These are phyloP conservation scores for Heliocybe sulcata DNA, from an alignment of 1,284 basidiomycete genomes.

Conservation along the genomic window DNA sequence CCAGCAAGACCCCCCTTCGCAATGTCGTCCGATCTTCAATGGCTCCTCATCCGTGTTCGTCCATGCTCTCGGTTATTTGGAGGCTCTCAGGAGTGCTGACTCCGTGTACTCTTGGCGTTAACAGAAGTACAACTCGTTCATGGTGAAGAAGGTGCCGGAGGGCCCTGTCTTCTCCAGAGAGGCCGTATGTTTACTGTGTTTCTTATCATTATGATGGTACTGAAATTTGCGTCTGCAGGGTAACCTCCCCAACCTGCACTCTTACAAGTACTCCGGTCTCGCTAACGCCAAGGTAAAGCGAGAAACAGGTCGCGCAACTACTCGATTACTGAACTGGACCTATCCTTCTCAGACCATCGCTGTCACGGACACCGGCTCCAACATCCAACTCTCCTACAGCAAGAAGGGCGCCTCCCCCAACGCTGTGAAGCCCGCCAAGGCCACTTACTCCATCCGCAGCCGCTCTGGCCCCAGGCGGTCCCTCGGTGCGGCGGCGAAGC, in stretches of 20 bases:
- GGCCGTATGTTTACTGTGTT: conserved; percentile 50
- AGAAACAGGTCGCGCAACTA: no score
- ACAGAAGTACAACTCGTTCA: conserved; percentile 81
- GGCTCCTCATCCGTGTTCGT: conserved; percentile 84
- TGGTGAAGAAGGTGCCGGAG: conserved; percentile 67
- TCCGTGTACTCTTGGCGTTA: conserved; percentile 5
- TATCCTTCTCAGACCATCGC: conserved; percentile 48
- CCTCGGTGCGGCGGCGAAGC: conserved; percentile 60
- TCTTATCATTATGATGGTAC: neutral
- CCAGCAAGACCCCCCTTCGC: neutral
- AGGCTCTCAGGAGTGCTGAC: conserved; percentile 4
- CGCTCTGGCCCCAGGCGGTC: conserved; percentile 73
- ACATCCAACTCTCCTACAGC: conserved; percentile 62
- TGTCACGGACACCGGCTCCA: conserved; percentile 52
- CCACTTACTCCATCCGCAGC: conserved; percentile 54
- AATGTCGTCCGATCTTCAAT: conserved; percentile 83
- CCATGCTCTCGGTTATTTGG: neutral
- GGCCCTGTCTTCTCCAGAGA: conserved; percentile 80
- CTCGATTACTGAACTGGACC: neutral
- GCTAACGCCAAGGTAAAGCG: conserved; percentile 69
- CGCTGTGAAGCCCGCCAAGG: conserved; percentile 40
- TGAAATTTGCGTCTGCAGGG: conserved; percentile 38
- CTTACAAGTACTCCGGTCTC: conserved; percentile 84
- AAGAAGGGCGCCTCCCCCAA: conserved; percentile 59
- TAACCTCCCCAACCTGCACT: conserved; percentile 83